Evolutionary conservation across 2,329 filamentous ascomycete genomes (phyloP).

Genomic region (Fusarium sp.): DNA sequence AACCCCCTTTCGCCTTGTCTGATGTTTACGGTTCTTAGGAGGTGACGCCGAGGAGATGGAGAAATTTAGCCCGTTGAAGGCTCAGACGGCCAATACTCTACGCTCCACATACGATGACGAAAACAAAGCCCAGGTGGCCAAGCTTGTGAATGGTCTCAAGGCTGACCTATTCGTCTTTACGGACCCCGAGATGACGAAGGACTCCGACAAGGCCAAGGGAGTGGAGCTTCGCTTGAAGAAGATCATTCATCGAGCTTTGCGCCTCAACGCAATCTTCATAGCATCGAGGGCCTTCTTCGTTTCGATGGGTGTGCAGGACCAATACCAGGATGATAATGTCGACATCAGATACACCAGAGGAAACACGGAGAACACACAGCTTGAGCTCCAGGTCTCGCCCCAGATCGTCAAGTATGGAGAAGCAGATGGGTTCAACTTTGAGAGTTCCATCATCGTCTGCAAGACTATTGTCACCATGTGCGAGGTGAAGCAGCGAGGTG

Average conservation of each 20-base stretch:
- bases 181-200: background rate
- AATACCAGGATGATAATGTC: background rate
- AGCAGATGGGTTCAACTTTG: slow-evolving; percentile 21
- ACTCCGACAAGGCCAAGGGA: background rate
- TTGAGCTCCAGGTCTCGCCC: slow-evolving; percentile 27
- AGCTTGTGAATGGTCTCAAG: background rate
- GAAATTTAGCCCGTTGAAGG: slow-evolving; percentile 22
- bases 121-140: background rate
- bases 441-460: background rate
- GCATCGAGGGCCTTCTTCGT: slow-evolving; percentile 28
- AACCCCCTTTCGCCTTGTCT: no score
- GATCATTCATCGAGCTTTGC: slow-evolving; percentile 7
- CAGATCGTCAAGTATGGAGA: slow-evolving; percentile 28
- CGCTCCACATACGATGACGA: background rate
- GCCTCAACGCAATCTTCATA: slow-evolving; percentile 16
- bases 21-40: slow-evolving; percentile 12
- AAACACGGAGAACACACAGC: background rate
- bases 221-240: background rate
- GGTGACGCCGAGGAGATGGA: slow-evolving; percentile 2
- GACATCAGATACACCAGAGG: slow-evolving; percentile 4
- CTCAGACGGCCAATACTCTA: slow-evolving; percentile 3
- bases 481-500: background rate
- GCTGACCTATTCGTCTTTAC: slow-evolving; percentile 19
- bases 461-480: slow-evolving; percentile 10
- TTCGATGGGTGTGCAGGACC: background rate